phyloP scores from a whole-genome alignment of 2,329 filamentous ascomycete genomes.

The Penicillium corylophilum region DNA sequence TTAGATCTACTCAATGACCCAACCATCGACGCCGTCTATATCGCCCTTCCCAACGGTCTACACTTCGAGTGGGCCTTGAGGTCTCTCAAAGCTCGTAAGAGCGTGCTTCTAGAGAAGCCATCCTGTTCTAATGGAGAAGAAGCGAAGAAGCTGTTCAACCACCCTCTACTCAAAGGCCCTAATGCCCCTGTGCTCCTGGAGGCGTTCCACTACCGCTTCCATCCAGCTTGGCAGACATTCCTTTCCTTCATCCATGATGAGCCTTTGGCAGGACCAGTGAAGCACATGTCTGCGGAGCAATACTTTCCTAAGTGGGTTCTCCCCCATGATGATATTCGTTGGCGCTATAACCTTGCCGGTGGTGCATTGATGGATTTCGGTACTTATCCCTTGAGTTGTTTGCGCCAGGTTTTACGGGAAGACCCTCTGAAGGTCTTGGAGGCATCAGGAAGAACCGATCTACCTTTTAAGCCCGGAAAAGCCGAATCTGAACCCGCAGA shows the following conservation, averaged over 20 bases:
- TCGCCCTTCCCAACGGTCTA: conserved; percentile 45
- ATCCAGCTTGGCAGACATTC: conserved; percentile 50
- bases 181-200: conserved; percentile 52
- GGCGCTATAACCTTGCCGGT: conserved; percentile 44
- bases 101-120: conserved; percentile 59
- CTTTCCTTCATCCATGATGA: background rate
- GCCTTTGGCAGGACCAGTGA: background rate
- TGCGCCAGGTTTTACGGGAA: conserved; percentile 42
- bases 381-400: conserved; percentile 40
- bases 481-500: background rate
- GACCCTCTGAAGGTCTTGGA: conserved; percentile 35
- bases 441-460: conserved; percentile 13
- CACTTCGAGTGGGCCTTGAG: conserved; percentile 51
- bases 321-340: conserved; percentile 46
- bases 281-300: background rate
- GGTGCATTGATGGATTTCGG: conserved; percentile 40
- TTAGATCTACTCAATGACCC: conserved; percentile 33
- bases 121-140: conserved; percentile 49
- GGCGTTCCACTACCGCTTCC: conserved; percentile 54
- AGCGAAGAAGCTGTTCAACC: conserved; percentile 47
- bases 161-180: conserved; percentile 26
- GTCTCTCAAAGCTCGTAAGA: conserved; percentile 52
- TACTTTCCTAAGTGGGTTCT: conserved; percentile 33
- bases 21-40: conserved; percentile 43
- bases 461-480: background rate